Evolutionary conservation across 2,329 filamentous ascomycete species (phyloP), one percentile per base, ranked within the genome.

Genomic region (Claviceps cyperi): DNA sequence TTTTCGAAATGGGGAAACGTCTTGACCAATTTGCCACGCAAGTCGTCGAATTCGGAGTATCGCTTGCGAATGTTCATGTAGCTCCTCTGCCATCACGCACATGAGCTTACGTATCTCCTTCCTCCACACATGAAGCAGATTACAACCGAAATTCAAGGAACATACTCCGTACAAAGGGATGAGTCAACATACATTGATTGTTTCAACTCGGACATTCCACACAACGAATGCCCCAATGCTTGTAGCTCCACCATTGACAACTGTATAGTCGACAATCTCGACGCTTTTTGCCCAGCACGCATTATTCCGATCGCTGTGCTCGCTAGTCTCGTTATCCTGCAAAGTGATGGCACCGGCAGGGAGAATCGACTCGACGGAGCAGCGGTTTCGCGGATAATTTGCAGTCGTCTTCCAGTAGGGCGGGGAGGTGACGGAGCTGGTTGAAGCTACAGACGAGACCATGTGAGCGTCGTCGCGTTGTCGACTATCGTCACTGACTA

Each of bases 11-110:
- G 78, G 4, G 92, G 91, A 58, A 97, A 97, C 1, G 88, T 86
- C 58, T 76, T 73, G 43, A 88, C 71, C 19, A 98, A 76, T 56
- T 81, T 80, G 47, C 75, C 69, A 49, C 89, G 79, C 53, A 98
- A 76, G 50, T 86, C 80, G 64, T 94, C 88, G 62, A 97, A 97
- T 64, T 97, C 91, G 0, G 90, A 96, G 66, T 96, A 97, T 63
- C 90, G 76, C 62, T 83, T 83, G 52, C 78, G 71, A 55, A 83
- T 78, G 53, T 75, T 73, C 68, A 83, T 80, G 46, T 69, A 73
- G 52, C 75, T 74, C 41, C 79, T 78, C 77, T 81, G 43, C 19
- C 9, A 17, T 22, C 14, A 47, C 22, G 8, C 19, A 35, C 17
- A 45, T 51, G 17, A 50, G 45, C 39, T 13, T 17, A 9, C n/a